Evolutionary conservation across 2,329 filamentous ascomycete genomes (phyloP).

Genomic region (Fusarium compactum): DNA sequence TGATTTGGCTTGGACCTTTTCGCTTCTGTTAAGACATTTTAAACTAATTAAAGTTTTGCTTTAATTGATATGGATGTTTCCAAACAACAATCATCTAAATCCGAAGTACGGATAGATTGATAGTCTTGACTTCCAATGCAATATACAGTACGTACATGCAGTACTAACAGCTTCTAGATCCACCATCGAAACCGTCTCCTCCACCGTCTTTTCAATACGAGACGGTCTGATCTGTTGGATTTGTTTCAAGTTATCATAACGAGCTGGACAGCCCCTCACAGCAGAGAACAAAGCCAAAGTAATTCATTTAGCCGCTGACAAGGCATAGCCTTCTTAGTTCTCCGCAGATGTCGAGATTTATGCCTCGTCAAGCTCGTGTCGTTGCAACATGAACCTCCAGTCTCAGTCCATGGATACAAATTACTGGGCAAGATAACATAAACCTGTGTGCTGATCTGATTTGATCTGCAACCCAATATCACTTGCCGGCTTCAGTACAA

Average conservation of each 20-base stretch:
- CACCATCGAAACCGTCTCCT: constrained; percentile 25
- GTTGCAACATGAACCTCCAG: not conserved
- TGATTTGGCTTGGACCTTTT: constrained; percentile 30
- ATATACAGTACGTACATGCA: not conserved
- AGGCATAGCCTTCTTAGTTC: not conserved
- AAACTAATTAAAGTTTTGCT: not conserved
- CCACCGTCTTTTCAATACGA: constrained; percentile 40
- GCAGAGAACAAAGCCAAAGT: not conserved
- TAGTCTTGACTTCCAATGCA: not conserved
- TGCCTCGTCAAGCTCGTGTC: not conserved
- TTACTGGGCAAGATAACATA: not conserved
- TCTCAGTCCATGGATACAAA: not conserved
- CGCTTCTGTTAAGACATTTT: constrained; percentile 13
- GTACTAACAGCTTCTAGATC: constrained; percentile 15
- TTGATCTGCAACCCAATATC: not conserved
- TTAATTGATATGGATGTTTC: not conserved
- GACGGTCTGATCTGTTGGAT: constrained; percentile 6
- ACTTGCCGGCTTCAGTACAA: not conserved
- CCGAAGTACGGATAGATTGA: not conserved
- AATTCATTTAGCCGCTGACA: not conserved
- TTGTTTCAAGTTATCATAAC: constrained; percentile 12
- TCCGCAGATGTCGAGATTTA: not conserved
- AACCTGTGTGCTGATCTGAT: constrained; percentile 8
- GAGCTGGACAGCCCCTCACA: constrained; percentile 8
- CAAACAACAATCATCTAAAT: not conserved